Conservation (phyloP, 768 basidiomycete species). For the Rickenella mellea region DNA sequence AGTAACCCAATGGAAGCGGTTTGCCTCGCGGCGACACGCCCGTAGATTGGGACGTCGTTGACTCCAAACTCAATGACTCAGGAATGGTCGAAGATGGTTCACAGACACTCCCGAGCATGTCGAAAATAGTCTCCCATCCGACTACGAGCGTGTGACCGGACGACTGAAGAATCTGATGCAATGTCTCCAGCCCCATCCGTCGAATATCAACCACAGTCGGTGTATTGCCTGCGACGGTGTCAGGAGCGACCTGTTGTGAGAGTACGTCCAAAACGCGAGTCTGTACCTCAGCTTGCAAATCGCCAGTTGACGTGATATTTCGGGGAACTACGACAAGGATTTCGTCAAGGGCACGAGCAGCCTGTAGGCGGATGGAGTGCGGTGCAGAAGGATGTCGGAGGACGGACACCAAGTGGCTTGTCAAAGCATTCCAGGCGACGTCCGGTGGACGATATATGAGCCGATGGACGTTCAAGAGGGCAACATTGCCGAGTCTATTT, state of each 20-base stretch:
- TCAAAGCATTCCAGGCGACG: slow-evolving; percentile 78
- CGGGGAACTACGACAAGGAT: slow-evolving; percentile 71
- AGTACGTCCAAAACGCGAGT: slow-evolving; percentile 80
- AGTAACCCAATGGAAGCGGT: slow-evolving; percentile 43
- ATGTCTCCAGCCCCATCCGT: slow-evolving; percentile 78
- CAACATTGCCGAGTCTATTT: slow-evolving; percentile 70
- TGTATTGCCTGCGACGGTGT: slow-evolving; percentile 31
- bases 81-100: slow-evolving; percentile 36
- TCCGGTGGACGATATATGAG: slow-evolving; percentile 76
- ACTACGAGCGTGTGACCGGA: slow-evolving; percentile 86
- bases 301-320: slow-evolving; percentile 49
- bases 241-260: slow-evolving; percentile 60
- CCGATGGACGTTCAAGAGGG: slow-evolving; percentile 77
- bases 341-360: slow-evolving; percentile 80
- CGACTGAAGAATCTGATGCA: slow-evolving; percentile 84
- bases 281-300: slow-evolving; percentile 65
- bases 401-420: slow-evolving; percentile 69
- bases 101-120: slow-evolving; percentile 86
- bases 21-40: slow-evolving; percentile 28
- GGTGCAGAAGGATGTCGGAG: slow-evolving; percentile 65
- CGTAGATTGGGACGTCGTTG: slow-evolving; percentile 27
- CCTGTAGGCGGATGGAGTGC: slow-evolving; percentile 75
- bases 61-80: slow-evolving; percentile 29
- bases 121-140: slow-evolving; percentile 91
- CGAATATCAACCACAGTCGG: slow-evolving; percentile 65